These are phyloP conservation scores for Kuraishia floccosa DNA, from an alignment of 805 yeast species.

Conservation along the genomic window DNA sequence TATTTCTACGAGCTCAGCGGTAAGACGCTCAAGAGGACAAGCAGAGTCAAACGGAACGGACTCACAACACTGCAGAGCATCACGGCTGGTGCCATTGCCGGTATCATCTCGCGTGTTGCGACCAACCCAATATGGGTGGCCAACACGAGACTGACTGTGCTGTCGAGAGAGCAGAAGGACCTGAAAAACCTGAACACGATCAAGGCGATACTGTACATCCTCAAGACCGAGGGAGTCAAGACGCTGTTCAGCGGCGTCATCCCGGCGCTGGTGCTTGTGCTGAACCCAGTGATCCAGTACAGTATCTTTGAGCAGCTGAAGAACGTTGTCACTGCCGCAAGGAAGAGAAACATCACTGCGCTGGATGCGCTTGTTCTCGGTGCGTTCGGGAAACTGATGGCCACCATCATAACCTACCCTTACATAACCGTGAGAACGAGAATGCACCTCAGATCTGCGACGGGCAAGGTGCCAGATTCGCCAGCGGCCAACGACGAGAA, in stretches of 20 bases:
- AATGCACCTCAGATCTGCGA: conserved; percentile 53
- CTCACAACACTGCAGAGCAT: conserved; percentile 59
- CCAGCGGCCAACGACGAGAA: conserved; percentile 6
- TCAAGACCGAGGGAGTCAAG: conserved; percentile 56
- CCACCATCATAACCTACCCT: conserved; percentile 87
- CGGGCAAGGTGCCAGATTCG: conserved; percentile 2
- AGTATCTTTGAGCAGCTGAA: conserved; percentile 83
- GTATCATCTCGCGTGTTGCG: conserved; percentile 68
- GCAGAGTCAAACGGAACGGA: conserved; percentile 15
- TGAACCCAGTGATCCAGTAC: conserved; percentile 87
- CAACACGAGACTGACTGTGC: conserved; percentile 78
- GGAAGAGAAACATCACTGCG: conserved; percentile 46
- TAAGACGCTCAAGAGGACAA: conserved; percentile 11
- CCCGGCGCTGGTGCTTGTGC: conserved; percentile 79
- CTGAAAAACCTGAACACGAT: conserved; percentile 33
- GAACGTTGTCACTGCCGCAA: conserved; percentile 43
- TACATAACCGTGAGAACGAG: conserved; percentile 83
- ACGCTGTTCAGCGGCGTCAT: conserved; percentile 76
- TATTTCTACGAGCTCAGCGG: conserved; percentile 73
- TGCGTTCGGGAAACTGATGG: conserved; percentile 79
- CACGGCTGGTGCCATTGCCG: conserved; percentile 75
- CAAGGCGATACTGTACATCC: conserved; percentile 46
- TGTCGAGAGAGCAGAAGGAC: conserved; percentile 16
- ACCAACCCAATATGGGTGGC: conserved; percentile 95
- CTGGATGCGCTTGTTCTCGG: conserved; percentile 78